Conservation (phyloP, 1,284 basidiomycete genomes). For the Stereum hirsutum region DNA sequence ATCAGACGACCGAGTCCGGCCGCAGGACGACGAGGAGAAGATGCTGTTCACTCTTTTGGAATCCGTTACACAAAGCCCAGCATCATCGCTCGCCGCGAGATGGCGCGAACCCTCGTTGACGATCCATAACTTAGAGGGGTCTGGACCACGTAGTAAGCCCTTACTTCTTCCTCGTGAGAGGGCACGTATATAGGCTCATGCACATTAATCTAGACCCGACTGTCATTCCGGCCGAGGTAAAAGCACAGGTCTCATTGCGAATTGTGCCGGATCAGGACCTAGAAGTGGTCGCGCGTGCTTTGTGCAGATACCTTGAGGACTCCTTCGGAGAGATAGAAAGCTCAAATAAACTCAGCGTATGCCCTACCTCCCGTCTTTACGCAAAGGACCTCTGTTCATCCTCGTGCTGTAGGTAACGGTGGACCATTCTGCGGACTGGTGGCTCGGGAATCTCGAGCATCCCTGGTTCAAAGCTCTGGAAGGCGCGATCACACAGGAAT, state of each 20-base stretch:
- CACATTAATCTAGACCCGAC: constrained; percentile 55
- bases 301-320: constrained; percentile 50
- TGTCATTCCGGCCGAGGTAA: constrained; percentile 78
- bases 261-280: constrained; percentile 93
- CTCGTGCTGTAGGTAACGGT: constrained; percentile 50
- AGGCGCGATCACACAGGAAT: constrained; percentile 74
- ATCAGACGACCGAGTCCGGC: constrained; percentile 68
- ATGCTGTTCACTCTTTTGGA: constrained; percentile 63
- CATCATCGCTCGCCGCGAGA: constrained; percentile 59
- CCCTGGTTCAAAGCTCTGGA: constrained; percentile 82
- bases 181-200: background rate
- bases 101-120: constrained; percentile 78
- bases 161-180: background rate
- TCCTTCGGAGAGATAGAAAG: constrained; percentile 60
- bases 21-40: constrained; percentile 57
- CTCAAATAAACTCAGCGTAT: constrained; percentile 37
- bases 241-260: constrained; percentile 77
- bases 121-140: constrained; percentile 61
- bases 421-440: constrained; percentile 90
- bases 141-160: constrained; percentile 63
- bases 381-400: background rate
- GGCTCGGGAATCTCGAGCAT: constrained; percentile 82
- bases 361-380: too few species aligned
- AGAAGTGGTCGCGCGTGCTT: constrained; percentile 52
- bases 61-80: constrained; percentile 53